Evolutionary conservation across 2,329 filamentous ascomycete genomes (phyloP), one percentile per base, ranked within the genome.

Genomic region (Lachnellula occidentalis): DNA sequence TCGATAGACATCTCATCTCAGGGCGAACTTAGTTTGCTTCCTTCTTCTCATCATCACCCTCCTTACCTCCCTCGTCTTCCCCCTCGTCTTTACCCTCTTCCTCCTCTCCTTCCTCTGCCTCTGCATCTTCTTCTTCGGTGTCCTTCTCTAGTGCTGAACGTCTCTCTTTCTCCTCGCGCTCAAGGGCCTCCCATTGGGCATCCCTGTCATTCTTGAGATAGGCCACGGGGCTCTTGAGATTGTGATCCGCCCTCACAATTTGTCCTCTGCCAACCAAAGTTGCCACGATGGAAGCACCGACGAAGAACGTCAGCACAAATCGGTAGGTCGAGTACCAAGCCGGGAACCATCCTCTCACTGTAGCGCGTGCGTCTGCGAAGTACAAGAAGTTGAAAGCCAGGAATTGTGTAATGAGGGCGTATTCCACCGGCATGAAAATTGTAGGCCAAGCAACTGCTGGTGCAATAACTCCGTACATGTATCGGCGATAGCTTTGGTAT

Each of bases 381-480:
- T 96, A 96, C 57, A 96, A 80, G 63, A 84, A 84, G 54, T 85
- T 87, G 72, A 96, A 96, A 37, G 89, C 86, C 51, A 86, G 71
- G 74, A 96, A 96, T 69, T 96, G 92, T 3, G 83, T 78, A 52
- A 91, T 95, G 48, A 96, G 76, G 1, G 91, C 92, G 70, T 90
- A 90, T 71, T 95, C 88, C 45, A 90, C 74, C 0, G 91, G 88
- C 73, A 96, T 79, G 48, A 95, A 76, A 34, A 95, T 79, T 11
- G 92, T 96, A 3, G 92, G 91, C 92, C 92, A 96, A 46, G 92
- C 92, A 21, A 94, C 74, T 45, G 87, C 82, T 1, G 92, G 86
- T 5, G 90, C 86, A 45, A 88, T 69, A 14, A 96, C 83, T 64
- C 92, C 92, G 61, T 91, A 83, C n/a, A 83, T 83, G 70, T 95